Percentiles rank a stretch among this genome's conserved stretches.
Evolutionary conservation across 192 early-diverging fungal genomes (phyloP).

Genomic region (Linderina pennispora): DNA sequence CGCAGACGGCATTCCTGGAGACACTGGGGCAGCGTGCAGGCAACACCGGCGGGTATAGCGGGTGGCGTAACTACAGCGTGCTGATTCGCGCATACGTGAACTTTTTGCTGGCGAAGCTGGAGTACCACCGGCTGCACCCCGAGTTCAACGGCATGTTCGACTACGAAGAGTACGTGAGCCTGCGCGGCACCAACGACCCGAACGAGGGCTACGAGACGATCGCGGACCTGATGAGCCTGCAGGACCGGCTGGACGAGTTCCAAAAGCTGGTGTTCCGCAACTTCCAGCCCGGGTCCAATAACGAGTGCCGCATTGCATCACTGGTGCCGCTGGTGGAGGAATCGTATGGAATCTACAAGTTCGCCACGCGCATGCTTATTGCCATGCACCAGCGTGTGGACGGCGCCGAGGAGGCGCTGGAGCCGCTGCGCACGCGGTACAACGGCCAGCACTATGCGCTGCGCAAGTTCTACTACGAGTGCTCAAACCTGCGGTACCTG

Average conservation of each 20-base stretch:
- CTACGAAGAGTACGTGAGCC: constrained; percentile 92
- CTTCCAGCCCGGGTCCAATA: constrained; percentile 76
- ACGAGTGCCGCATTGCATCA: constrained; percentile 92
- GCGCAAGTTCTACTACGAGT: constrained; percentile 88
- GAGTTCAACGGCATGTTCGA: constrained; percentile 95
- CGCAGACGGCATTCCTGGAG: constrained; percentile 81
- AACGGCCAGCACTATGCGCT: constrained; percentile 80
- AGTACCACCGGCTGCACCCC: constrained; percentile 86
- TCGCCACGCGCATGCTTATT: constrained; percentile 89
- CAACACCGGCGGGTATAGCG: constrained; percentile 26
- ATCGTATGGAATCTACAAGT: constrained; percentile 91
- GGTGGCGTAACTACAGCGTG: constrained; percentile 61
- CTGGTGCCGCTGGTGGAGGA: constrained; percentile 98
- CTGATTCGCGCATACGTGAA: constrained; percentile 89
- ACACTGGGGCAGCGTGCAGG: constrained; percentile 46
- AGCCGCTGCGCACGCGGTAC: constrained; percentile 81
- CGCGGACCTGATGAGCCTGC: constrained; percentile 83
- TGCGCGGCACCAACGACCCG: constrained; percentile 93
- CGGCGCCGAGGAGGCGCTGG: constrained; percentile 75
- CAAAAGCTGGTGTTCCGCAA: constrained; percentile 83
- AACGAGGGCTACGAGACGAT: constrained; percentile 99
- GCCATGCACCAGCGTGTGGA: constrained; percentile 77
- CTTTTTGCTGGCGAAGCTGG: constrained; percentile 83
- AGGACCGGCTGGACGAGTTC: constrained; percentile 88
- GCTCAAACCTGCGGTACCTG: constrained; percentile 81